Evolutionary conservation across 805 yeast species (phyloP).

Genomic region (Zygoascus bituminiphila): DNA sequence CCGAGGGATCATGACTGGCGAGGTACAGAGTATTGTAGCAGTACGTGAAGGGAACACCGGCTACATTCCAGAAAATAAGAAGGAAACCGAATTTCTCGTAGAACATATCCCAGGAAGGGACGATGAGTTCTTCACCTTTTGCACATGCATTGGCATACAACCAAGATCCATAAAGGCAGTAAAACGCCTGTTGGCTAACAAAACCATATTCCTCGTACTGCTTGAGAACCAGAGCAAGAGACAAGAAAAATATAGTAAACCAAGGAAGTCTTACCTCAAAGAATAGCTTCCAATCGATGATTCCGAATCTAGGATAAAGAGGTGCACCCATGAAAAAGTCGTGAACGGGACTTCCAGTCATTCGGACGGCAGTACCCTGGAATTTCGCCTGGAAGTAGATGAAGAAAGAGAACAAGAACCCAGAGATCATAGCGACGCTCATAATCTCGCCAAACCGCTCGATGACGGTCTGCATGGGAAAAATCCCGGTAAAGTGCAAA

Average conservation of each 20-base stretch:
- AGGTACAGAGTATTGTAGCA: constrained; percentile 86
- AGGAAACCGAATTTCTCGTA: constrained; percentile 99
- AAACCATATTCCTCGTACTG: constrained; percentile 79
- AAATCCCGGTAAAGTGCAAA: constrained; percentile 66
- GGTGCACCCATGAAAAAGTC: constrained; percentile 98
- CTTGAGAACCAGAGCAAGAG: constrained; percentile 63
- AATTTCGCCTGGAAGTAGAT: constrained; percentile 62
- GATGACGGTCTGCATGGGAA: constrained; percentile 64
- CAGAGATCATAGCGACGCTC: constrained; percentile 81
- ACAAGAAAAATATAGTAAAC: constrained; percentile 77
- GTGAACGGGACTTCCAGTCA: constrained; percentile 86
- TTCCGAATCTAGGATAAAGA: constrained; percentile 89
- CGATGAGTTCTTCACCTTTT: constrained; percentile 95
- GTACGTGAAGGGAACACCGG: constrained; percentile 97
- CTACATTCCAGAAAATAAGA: constrained; percentile 97
- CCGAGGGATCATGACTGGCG: constrained; percentile 74
- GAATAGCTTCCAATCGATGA: constrained; percentile 90
- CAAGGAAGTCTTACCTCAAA: constrained; percentile 96
- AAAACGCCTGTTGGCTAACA: constrained; percentile 65
- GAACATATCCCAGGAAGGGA: constrained; percentile 99
- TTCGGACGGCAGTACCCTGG: constrained; percentile 71
- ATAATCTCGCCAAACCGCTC: constrained; percentile 86
- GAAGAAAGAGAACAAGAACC: constrained; percentile 57
- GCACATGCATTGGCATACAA: constrained; percentile 94
- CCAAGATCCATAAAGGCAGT: constrained; percentile 80